phyloP scores from a whole-genome alignment of 345 rosid species.

The Isatis tinctoria region DNA sequence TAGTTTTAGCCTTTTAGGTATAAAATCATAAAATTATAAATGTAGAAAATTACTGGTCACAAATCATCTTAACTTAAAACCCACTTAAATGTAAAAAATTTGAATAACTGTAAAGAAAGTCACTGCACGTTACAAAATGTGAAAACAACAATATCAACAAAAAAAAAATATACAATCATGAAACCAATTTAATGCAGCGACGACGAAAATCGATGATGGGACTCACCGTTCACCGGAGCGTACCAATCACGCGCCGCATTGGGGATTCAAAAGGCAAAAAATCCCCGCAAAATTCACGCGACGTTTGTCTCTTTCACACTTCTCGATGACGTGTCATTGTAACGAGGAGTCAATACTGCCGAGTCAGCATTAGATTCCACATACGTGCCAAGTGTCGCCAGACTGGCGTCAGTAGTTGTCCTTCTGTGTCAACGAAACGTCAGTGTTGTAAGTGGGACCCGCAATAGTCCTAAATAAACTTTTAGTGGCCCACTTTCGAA shows the following conservation, averaged over 20 bases:
- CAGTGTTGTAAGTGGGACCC: constrained; percentile 22
- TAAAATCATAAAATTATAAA: neutral
- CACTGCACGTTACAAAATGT: neutral
- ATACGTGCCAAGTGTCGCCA: constrained; percentile 10
- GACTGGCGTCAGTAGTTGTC: constrained; percentile 18
- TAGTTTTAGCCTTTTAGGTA: neutral
- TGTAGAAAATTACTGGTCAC: neutral
- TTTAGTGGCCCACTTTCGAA: constrained; percentile 12
- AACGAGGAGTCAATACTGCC: neutral
- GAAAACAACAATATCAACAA: no score
- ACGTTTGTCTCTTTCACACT: constrained; percentile 7
- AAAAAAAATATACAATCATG: neutral
- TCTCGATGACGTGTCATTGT: neutral
- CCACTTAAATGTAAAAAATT: neutral
- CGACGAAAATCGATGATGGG: neutral
- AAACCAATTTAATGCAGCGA: constrained; percentile 17
- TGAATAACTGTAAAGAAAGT: neutral
- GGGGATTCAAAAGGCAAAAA: neutral
- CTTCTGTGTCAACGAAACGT: constrained; percentile 21
- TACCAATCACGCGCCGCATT: neutral
- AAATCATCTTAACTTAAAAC: neutral
- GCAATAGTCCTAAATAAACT: neutral
- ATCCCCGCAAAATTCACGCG: constrained; percentile 18
- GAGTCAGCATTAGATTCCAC: constrained; percentile 7
- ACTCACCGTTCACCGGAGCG: constrained; percentile 15